Evolutionary conservation across 2,329 filamentous ascomycete species (phyloP), one percentile per base, ranked within the genome.

Genomic region (Colletotrichum tofieldiae): DNA sequence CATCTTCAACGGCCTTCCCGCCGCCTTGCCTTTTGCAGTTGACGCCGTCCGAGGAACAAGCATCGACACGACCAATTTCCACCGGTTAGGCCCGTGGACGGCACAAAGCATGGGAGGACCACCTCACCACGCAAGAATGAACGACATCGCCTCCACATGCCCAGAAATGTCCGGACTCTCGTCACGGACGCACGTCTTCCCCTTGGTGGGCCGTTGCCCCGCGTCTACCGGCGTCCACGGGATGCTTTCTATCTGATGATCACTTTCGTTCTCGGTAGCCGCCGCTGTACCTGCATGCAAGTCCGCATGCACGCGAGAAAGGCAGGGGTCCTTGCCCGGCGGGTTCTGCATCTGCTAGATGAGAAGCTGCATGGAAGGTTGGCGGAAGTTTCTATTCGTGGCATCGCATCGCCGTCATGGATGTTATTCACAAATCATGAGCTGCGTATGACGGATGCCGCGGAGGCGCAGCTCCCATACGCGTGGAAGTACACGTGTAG

Each of bases 1-100:
- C 70, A 64, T 69, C 59, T 72, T 64, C 60, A 60, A 72, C 65
- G 70, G 70, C 47, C 70, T 72, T 72, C 65, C 69, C 70, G 65
- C 65, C 65, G 70, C 70, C 70, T 72, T 69, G 29, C 70, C 70
- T 23, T 49, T 69, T 64, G 52, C 52, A 70, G 70, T 32, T 45
- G 35, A 60, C 61, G 59, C 59, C 65, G 60, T 69, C 65, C 66
- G 60, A 69, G 64, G 59, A 63, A 68, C 18, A 59, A 61, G 49
- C 52, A 64, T 60, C 23, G 18, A 54, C 43, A 29, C 52, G 67
- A 59, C 29, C 59, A 55, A 51, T 35, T 3, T 18, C 59, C 54
- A 54, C 65, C 52, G 65, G 65, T 69, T 32, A 39, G 58, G 45
- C 26, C 49, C 63, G 37, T 56, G 26, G 35, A 12, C 45, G 23